Evolutionary conservation across 345 rosid genomes (phyloP).

Genomic region (Euphorbia lathyris): DNA sequence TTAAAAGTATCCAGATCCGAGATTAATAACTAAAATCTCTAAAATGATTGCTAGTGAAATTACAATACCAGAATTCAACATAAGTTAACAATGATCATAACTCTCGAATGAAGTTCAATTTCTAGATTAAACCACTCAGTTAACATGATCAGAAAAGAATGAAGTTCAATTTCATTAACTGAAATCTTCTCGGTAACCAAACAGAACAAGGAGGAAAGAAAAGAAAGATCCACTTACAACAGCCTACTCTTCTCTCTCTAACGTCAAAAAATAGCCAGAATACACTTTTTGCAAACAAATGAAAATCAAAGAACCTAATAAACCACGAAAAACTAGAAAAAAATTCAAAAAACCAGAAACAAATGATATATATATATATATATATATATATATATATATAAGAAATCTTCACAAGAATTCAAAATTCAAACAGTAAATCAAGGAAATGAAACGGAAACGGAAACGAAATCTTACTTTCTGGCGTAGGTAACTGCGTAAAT

Average conservation of each 20-base stretch:
- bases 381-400: too few species aligned
- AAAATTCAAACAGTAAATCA: conserved; percentile 19
- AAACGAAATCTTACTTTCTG: conserved; percentile 18
- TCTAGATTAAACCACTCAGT: background rate
- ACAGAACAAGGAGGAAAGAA: conserved; percentile 17
- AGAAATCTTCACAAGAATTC: conserved; percentile 9
- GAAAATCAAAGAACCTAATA: conserved; percentile 4
- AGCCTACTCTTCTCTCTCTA: conserved; percentile 15
- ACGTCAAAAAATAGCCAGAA: conserved; percentile 23
- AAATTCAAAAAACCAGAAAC: background rate
- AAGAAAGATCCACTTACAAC: conserved; percentile 11
- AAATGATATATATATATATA: conserved; percentile 39
- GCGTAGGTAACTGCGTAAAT: conserved; percentile 29
- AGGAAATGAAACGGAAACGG: too few species aligned
- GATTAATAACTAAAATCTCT: conserved; percentile 1
- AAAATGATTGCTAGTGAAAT: background rate
- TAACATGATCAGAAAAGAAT: conserved; percentile 13
- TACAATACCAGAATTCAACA: background rate
- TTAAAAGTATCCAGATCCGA: conserved; percentile 4
- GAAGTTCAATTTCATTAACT: conserved; percentile 7
- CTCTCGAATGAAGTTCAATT: background rate
- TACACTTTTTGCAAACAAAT: background rate
- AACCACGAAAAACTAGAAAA: background rate
- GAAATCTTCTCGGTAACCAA: conserved; percentile 31
- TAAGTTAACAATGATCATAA: background rate